Evolutionary conservation across 176 grass and related monocot species (phyloP).

Genomic region (Poa annua): DNA sequence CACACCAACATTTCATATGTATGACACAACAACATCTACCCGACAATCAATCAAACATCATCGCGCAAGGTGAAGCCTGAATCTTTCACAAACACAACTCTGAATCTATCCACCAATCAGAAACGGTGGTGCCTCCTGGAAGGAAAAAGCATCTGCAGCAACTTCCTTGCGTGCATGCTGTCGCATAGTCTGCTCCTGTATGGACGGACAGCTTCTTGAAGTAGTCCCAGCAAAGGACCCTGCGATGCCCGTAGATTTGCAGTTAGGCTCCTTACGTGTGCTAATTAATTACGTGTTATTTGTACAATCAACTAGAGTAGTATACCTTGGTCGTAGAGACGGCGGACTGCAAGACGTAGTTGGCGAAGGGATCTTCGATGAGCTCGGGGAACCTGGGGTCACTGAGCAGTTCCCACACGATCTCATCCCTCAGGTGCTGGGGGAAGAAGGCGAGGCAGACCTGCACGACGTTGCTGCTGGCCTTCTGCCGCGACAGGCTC

Average conservation of each 20-base stretch:
- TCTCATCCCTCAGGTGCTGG: neutral
- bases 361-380: conserved; percentile 35
- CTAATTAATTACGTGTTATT: too few species aligned
- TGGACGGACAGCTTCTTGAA: neutral
- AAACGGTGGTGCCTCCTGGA: neutral
- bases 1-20: neutral
- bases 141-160: neutral
- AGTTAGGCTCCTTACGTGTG: too few species aligned
- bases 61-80: neutral
- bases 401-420: conserved; percentile 9
- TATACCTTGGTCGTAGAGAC: neutral
- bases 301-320: too few species aligned
- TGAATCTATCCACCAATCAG: neutral
- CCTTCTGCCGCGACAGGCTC: conserved; percentile 35
- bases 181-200: neutral
- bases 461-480: conserved; percentile 49
- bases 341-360: conserved; percentile 36
- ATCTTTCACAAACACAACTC: neutral
- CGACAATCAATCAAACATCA: neutral
- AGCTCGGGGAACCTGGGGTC: neutral
- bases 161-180: conserved; percentile 5
- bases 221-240: neutral
- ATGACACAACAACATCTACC: neutral
- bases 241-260: neutral
- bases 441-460: conserved; percentile 6